Evolutionary conservation across 2,329 filamentous ascomycete species (phyloP).

Genomic region (Didymella lethalis): DNA sequence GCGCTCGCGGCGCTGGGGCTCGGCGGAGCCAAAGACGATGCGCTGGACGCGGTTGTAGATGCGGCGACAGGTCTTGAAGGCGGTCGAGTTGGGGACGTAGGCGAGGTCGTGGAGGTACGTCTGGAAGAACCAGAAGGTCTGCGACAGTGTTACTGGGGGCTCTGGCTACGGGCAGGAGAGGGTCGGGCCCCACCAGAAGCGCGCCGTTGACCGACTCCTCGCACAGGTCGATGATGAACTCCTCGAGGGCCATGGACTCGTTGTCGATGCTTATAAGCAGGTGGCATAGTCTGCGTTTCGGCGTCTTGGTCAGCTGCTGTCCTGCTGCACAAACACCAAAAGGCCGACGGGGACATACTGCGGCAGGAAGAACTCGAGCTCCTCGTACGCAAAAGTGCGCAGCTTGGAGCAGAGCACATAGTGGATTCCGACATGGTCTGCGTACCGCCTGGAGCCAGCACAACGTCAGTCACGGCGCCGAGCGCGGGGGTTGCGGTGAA

Average conservation of each 20-base stretch:
- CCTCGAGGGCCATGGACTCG: constrained; percentile 89
- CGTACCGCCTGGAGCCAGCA: constrained; percentile 72
- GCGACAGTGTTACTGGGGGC: constrained; percentile 17
- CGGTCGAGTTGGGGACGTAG: constrained; percentile 74
- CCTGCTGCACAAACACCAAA: constrained; percentile 17
- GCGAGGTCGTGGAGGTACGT: constrained; percentile 85
- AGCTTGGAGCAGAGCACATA: constrained; percentile 89
- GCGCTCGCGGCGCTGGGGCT: constrained; percentile 72
- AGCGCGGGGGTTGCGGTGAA: constrained; percentile 10
- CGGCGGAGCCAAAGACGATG: constrained; percentile 81
- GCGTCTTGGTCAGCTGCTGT: constrained; percentile 51
- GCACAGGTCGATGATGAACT: constrained; percentile 85
- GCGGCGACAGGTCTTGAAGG: constrained; percentile 82
- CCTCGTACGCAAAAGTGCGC: constrained; percentile 86
- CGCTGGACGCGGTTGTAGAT: constrained; percentile 90
- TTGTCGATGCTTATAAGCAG: constrained; percentile 88
- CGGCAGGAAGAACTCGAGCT: constrained; percentile 91
- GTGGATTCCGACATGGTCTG: constrained; percentile 88
- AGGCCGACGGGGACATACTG: constrained; percentile 50
- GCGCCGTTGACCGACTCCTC: constrained; percentile 87
- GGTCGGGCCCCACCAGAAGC: constrained; percentile 66
- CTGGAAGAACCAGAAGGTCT: constrained; percentile 93
- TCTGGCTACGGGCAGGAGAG: background rate
- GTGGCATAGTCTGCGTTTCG: constrained; percentile 69
- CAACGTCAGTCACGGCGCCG: constrained; percentile 7